Conservation (phyloP, 108 stramenopile species). For the Aurantiochytrium sp. region DNA sequence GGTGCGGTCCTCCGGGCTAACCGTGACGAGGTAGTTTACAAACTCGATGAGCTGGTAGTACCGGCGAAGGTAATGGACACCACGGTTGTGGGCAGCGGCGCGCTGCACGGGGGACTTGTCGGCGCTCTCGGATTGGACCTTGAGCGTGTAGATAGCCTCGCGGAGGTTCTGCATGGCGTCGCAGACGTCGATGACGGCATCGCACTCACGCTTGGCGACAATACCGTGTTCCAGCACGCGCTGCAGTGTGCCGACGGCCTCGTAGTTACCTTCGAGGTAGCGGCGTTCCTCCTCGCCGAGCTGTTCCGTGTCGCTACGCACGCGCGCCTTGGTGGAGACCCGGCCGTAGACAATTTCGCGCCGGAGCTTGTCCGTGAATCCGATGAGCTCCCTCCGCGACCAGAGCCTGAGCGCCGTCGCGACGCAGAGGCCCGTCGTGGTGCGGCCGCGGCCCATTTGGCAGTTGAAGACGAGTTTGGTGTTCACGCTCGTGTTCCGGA, state of each 20-base stretch:
- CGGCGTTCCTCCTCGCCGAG: background rate
- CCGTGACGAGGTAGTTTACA: background rate
- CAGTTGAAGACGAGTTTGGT: slow-evolving; percentile 6
- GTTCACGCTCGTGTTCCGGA: background rate
- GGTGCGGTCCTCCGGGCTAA: slow-evolving; percentile 11
- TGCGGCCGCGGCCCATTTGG: slow-evolving; percentile 15
- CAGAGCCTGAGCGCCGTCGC: background rate
- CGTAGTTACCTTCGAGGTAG: background rate
- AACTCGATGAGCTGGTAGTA: slow-evolving; percentile 33
- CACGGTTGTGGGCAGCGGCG: background rate
- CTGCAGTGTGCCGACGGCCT: background rate
- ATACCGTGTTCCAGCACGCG: slow-evolving; percentile 23
- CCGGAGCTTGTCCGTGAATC: background rate
- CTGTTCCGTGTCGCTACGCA: background rate
- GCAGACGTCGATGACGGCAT: background rate
- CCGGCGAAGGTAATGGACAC: background rate
- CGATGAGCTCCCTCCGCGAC: background rate
- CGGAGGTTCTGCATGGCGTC: slow-evolving; percentile 5
- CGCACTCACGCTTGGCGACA: background rate
- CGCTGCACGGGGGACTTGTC: slow-evolving; percentile 17
- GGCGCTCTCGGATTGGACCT: background rate
- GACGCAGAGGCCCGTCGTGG: background rate
- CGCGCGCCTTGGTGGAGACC: background rate
- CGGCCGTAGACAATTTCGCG: background rate
- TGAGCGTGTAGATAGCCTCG: slow-evolving; percentile 13